These are phyloP conservation scores for Symbiodinium natans DNA, from an alignment of 73 alveolate genomes.

Conservation along the genomic window DNA sequence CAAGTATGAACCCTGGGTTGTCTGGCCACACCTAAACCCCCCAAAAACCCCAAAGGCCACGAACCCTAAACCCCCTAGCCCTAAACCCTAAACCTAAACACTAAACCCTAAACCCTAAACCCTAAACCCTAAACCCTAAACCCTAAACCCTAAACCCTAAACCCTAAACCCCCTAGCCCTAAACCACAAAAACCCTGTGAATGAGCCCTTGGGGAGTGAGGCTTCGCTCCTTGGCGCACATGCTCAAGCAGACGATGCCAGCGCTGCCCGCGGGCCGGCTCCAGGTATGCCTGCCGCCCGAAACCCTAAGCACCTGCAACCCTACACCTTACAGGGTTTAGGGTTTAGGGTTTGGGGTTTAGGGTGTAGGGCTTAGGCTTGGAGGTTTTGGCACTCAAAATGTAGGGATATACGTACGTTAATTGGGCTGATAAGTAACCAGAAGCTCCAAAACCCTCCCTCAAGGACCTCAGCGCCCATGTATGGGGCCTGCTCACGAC, in stretches of 20 bases:
- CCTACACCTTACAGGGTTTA: neutral
- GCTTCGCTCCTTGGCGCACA: slow-evolving; percentile 2
- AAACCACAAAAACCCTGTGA: no score
- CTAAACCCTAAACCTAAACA: neutral
- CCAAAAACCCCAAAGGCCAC: neutral
- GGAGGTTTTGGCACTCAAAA: no score
- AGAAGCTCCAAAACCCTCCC: no score
- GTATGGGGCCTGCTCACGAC: no score
- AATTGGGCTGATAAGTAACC: no score
- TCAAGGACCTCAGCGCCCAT: no score
- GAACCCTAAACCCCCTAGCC: neutral
- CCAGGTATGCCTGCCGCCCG: neutral
- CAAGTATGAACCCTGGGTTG: no score
- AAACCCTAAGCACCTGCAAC: no score
- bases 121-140: neutral
- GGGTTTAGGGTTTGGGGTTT: neutral
- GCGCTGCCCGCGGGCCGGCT: neutral
- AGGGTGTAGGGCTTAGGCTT: no score
- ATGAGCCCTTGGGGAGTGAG: neutral
- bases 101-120: neutral
- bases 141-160: neutral
- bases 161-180: no score
- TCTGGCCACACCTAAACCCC: no score
- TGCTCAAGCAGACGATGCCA: neutral
- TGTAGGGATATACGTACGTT: no score